Conservation (phyloP, 2,329 filamentous ascomycete genomes). For the Monilinia polystroma region DNA sequence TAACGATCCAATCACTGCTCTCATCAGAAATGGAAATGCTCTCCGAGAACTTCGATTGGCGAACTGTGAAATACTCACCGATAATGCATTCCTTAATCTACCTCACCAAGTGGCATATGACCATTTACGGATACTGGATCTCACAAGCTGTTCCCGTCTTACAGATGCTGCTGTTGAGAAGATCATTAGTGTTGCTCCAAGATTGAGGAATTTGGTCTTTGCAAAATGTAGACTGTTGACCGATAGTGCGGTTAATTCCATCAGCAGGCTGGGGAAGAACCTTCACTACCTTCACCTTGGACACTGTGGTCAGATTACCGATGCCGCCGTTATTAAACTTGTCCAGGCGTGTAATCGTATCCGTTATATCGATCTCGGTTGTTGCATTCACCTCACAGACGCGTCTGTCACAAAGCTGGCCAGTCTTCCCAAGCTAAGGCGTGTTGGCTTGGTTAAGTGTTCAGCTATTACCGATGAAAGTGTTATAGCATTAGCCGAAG, state of each 20-base stretch:
- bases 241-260: slow-evolving; percentile 81
- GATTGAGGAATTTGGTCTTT: slow-evolving; percentile 87
- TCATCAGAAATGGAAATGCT: slow-evolving; percentile 74
- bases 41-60: slow-evolving; percentile 89
- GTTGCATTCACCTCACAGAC: slow-evolving; percentile 86
- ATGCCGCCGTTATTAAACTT: slow-evolving; percentile 79
- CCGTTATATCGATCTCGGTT: slow-evolving; percentile 96
- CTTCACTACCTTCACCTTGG: slow-evolving; percentile 95
- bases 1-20: slow-evolving; percentile 77
- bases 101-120: slow-evolving; percentile 72
- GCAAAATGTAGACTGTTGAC: slow-evolving; percentile 94
- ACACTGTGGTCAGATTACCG: slow-evolving; percentile 89
- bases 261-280: slow-evolving; percentile 89
- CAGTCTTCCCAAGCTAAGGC: slow-evolving; percentile 84
- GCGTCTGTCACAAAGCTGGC: slow-evolving; percentile 81
- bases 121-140: slow-evolving; percentile 85
- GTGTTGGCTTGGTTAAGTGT: slow-evolving; percentile 95
- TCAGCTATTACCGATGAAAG: slow-evolving; percentile 85
- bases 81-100: slow-evolving; percentile 81
- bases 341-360: slow-evolving; percentile 89
- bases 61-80: slow-evolving; percentile 80
- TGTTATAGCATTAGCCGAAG: slow-evolving; percentile 75
- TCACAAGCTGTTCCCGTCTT: slow-evolving; percentile 82
- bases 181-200: slow-evolving; percentile 82
- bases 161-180: slow-evolving; percentile 85